Conservation (phyloP, 345 rosid species). For the Pistacia atlantica region DNA sequence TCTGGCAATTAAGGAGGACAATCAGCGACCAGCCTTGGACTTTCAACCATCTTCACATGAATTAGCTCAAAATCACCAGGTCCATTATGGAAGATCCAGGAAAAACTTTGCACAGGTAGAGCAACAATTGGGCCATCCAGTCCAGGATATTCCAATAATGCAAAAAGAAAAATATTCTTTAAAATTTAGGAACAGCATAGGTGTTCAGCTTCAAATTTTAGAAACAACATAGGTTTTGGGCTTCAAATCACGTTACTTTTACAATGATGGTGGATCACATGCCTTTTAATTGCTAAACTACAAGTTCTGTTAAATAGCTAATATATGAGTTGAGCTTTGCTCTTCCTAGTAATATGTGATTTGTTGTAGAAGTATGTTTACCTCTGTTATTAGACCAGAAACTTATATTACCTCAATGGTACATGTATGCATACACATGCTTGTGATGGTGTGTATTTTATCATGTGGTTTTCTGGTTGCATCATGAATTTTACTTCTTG, state of each 20-base stretch:
- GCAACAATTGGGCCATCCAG: background rate
- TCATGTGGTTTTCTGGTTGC: background rate
- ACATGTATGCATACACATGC: background rate
- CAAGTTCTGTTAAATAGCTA: too few relatives aligned
- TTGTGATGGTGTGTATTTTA: background rate
- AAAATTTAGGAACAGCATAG: background rate
- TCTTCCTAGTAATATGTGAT: too few relatives aligned
- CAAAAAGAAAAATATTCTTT: background rate
- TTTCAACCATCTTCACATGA: conserved; percentile 33
- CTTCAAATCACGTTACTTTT: background rate
- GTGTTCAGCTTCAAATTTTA: background rate
- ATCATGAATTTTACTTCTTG: background rate
- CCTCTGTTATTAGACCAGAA: background rate
- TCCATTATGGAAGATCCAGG: conserved; percentile 9
- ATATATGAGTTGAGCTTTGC: background rate
- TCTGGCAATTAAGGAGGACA: conserved; percentile 52
- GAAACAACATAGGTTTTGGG: background rate
- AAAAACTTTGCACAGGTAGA: conserved; percentile 67
- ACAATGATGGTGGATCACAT: background rate
- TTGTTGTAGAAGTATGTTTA: background rate
- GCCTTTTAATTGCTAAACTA: background rate
- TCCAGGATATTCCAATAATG: background rate
- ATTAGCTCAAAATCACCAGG: conserved; percentile 23
- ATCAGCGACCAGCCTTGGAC: conserved; percentile 35
- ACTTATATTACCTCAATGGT: background rate